Evolutionary conservation across 148 eudicot genomes (phyloP), one percentile per base, ranked within the genome.

Genomic region (Dianthus caryophyllus): DNA sequence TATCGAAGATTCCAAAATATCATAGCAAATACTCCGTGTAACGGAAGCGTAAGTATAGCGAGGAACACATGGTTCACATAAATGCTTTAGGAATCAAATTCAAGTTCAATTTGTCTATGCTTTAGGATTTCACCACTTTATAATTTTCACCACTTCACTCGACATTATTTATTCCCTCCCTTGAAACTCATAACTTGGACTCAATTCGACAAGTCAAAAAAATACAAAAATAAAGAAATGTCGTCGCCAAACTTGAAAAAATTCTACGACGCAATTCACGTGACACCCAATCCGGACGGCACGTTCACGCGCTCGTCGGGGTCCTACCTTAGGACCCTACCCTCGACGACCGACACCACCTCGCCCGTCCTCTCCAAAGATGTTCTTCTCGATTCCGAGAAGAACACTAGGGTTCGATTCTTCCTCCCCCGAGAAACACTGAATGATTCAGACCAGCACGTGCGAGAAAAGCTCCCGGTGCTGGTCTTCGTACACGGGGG

Each of bases 341-440:
- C 70, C 6, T 71, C 74, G 5, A 18, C 54, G 0, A 54, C 67
- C 9, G 22, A 59, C 57, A 5, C 70, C 13, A 16, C 46, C 13
- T 43, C 68, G 3, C 60, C 17, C 0, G 56, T 66, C 10, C 30
- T 71, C 56, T 78, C 82, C 41, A 78, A 71, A 24, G 82, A 75
- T 20, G 47, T 75, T 24, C 52, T 54, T 30, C 38, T 75, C 5
- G 57, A 78, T 61, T 64, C 72, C 22, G 41, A 56, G 0, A 55
- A 47, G 9, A 21, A 56, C 41, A 75, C 70, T 11, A 70, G 76
- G 78, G 71, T 67, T 66, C 79, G 81, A 39, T 61, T 78, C 71
- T 78, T 65, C 72, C 62, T 77, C 6, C 81, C 80, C 1, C 18
- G 63, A 12, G 10, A 16, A 12, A 18, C 24, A 12, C 24, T 18